A percentile compares a stretch with the other conserved stretches of the same genome.
phyloP scores from a whole-genome alignment of 2,329 filamentous ascomycete species.

The Sporothrix brasiliensis region DNA sequence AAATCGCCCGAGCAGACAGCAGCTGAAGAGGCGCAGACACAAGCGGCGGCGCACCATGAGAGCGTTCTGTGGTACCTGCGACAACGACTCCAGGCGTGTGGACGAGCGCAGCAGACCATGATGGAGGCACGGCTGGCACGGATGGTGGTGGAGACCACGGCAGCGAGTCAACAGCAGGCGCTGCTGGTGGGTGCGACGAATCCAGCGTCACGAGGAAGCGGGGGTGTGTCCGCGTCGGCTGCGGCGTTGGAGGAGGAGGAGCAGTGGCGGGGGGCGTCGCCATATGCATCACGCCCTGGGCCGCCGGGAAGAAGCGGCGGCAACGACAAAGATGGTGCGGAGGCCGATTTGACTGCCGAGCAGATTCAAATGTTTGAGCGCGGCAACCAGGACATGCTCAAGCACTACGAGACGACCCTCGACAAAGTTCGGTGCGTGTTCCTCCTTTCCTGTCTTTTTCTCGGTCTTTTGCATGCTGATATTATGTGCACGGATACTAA shows the following conservation, averaged over 20 bases:
- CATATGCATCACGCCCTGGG: too few relatives aligned
- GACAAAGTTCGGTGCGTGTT: slow-evolving; percentile 83
- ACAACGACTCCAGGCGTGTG: slow-evolving; percentile 73
- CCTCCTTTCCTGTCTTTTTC: not conserved
- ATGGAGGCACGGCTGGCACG: slow-evolving; percentile 86
- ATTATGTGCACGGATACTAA: not conserved
- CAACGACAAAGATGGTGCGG: slow-evolving; percentile 36
- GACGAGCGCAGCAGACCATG: slow-evolving; percentile 81
- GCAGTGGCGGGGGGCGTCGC: not conserved
- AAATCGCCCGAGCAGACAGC: slow-evolving; percentile 66
- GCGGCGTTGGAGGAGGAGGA: slow-evolving; percentile 27
- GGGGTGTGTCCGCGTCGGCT: not conserved
- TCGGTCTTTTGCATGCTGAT: not conserved
- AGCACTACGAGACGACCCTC: slow-evolving; percentile 90
- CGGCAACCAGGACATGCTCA: slow-evolving; percentile 90
- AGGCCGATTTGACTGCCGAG: slow-evolving; percentile 70
- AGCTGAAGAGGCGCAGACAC: slow-evolving; percentile 71
- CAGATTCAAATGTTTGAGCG: slow-evolving; percentile 92
- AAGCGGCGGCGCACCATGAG: slow-evolving; percentile 72
- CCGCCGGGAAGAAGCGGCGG: slow-evolving; percentile 22
- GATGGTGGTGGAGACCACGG: slow-evolving; percentile 74
- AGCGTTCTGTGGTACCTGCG: slow-evolving; percentile 82
- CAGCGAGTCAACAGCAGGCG: slow-evolving; percentile 17
- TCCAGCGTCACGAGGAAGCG: slow-evolving; percentile 8
- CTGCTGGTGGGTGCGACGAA: slow-evolving; percentile 5